These are phyloP conservation scores for Nemania bipapillata DNA, from an alignment of 2,329 filamentous ascomycete species.

Conservation along the genomic window DNA sequence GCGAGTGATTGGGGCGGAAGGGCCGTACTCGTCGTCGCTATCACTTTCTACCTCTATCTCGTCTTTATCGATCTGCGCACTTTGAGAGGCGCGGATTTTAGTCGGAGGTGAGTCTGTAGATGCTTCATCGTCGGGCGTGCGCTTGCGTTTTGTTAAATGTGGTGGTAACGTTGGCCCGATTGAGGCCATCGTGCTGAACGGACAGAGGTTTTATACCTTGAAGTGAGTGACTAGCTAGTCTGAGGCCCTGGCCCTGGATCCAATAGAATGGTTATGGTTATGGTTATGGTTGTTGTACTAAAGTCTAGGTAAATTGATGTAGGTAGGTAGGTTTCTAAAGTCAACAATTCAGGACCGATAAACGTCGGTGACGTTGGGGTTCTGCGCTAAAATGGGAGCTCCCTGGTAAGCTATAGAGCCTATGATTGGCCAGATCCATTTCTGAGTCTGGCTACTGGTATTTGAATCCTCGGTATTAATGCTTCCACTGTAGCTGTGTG, in stretches of 20 bases:
- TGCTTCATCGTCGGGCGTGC: slow-evolving; percentile 58
- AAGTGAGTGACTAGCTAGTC: background rate
- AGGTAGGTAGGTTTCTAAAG: background rate
- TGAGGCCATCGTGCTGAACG: slow-evolving; percentile 65
- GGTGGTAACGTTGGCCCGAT: slow-evolving; percentile 77
- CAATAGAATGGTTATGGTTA: no score
- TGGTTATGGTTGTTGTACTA: no score
- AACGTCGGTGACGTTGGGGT: no score
- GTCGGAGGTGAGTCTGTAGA: slow-evolving; percentile 55
- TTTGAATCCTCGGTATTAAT: no score
- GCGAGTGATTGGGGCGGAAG: slow-evolving; percentile 30
- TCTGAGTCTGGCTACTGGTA: no score
- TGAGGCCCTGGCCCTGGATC: no score
- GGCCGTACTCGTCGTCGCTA: slow-evolving; percentile 47
- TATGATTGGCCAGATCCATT: no score
- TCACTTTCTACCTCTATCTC: slow-evolving; percentile 50
- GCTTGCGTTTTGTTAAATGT: slow-evolving; percentile 72
- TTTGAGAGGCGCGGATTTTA: slow-evolving; percentile 58
- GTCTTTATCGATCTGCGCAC: slow-evolving; percentile 59
- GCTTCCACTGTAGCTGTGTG: no score
- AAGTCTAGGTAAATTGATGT: background rate
- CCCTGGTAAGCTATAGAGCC: no score
- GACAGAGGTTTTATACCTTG: background rate
- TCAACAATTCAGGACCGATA: background rate
- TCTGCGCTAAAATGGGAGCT: no score